Percentiles rank a stretch among this genome's conserved stretches.
phyloP scores from a whole-genome alignment of 2,329 filamentous ascomycete species.

The Macrophomina phaseolina region DNA sequence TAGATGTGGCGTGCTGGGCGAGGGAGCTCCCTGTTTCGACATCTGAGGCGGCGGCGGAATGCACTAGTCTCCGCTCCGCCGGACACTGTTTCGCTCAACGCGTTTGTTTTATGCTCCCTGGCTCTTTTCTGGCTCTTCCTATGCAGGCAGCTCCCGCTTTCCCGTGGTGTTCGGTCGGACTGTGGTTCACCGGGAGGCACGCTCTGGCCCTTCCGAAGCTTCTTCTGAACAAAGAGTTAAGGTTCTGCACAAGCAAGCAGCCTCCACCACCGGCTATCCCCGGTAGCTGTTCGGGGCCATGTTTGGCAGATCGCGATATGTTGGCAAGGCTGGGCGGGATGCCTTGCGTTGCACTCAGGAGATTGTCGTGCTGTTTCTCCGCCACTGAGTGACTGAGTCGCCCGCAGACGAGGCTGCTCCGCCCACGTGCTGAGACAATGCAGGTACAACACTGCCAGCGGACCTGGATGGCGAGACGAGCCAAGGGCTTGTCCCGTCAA shows the following conservation, averaged over 20 bases:
- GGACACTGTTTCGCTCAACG: not conserved
- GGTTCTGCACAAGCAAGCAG: not conserved
- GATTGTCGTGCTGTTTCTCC: constrained; percentile 24
- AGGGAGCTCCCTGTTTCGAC: not conserved
- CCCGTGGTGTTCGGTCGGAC: not conserved
- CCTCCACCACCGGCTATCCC: not conserved
- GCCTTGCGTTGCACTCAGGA: constrained; percentile 18
- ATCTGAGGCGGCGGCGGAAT: not conserved
- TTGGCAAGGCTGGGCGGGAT: constrained; percentile 1
- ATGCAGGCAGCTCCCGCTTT: not conserved
- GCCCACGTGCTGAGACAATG: constrained; percentile 10
- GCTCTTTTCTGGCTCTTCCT: not conserved
- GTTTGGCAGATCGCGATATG: constrained; percentile 10
- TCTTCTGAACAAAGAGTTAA: not conserved
- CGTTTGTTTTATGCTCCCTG: not conserved
- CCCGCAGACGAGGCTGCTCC: not conserved
- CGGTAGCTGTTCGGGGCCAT: not conserved
- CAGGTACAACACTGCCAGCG: not conserved
- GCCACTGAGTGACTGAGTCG: constrained; percentile 15
- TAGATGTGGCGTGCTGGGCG: constrained; percentile 14
- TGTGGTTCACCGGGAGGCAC: not conserved
- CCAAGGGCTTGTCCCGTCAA: constrained; percentile 20
- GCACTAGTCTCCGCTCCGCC: constrained; percentile 1
- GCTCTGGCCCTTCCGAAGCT: not conserved
- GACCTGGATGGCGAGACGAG: constrained; percentile 12